Evolutionary conservation across 768 basidiomycete genomes (phyloP), one percentile per base, ranked within the genome.

Genomic region (Tylopilus subfusipes): DNA sequence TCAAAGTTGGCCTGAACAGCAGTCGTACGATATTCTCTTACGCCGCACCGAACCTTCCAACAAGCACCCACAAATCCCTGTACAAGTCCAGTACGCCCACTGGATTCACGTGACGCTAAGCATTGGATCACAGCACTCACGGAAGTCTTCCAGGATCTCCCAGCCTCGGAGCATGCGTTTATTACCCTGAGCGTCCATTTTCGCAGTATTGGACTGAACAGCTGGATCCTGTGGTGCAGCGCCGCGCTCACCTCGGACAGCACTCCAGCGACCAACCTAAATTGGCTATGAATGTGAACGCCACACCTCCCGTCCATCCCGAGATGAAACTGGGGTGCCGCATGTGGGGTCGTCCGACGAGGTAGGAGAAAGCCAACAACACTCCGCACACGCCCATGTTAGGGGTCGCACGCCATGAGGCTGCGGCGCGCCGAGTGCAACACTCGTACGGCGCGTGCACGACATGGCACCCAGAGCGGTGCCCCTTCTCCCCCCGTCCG

Each of bases 221-320:
- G 31, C 55, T 44, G 29, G 42, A 48, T 44, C 39, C 62, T 48
- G 49, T 55, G 19, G 19, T 24, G 12, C 36, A 42, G 42, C 46
- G 45, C 52, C 36, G 43, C 47, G 48, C 59, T 62, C 63, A 25
- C 63, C 60, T 63, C 63, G 63, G 63, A 64, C 39, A 48, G 29
- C 39, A 44, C 22, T 34, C 29, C 19, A 24, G 18, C 30, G 31
- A 40, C 45, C 52, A 44, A 10, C 33, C 48, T 39, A 24, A 50
- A 48, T 29, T 42, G 54, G 52, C 44, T 21, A 49, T 58, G 53
- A 39, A 44, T 47, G 10, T 19, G 50, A 57, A 53, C 53, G 54
- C 51, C 61, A 53, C 61, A 34, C 34, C 34, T 8, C n/a, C n/a
- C 14, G 34, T 36, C 34, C 34, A 18, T 36, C 29, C 43, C 47